Percentiles rank a stretch among this genome's conserved stretches.
phyloP scores from a whole-genome alignment of 768 basidiomycete genomes.

The Kwoniella mangroviensis region DNA sequence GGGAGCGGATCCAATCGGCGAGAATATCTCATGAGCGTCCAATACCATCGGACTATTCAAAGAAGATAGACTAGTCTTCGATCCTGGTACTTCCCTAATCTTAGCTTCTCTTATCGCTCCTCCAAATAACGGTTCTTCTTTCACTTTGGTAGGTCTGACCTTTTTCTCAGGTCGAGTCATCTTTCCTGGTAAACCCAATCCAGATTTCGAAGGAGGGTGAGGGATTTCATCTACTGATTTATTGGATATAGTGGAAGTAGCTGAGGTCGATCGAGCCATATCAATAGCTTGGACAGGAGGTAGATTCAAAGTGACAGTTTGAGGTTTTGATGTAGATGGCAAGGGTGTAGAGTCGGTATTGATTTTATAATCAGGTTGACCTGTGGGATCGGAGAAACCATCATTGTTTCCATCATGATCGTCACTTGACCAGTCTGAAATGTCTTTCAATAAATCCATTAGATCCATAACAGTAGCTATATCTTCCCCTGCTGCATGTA shows the following conservation, averaged over 20 bases:
- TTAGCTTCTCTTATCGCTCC: constrained; percentile 24
- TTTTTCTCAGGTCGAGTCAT: constrained; percentile 17
- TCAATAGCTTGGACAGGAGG: constrained; percentile 8
- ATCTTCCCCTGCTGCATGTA: constrained; percentile 42
- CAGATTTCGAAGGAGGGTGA: too few species aligned
- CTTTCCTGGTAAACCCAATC: constrained; percentile 31
- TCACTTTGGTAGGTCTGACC: background rate
- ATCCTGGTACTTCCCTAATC: constrained; percentile 34
- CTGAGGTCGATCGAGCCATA: constrained; percentile 11
- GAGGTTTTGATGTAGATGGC: background rate
- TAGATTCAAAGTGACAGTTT: background rate
- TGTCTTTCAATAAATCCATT: constrained; percentile 47
- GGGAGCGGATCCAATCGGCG: background rate
- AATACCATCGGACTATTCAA: constrained; percentile 31
- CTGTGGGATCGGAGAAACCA: constrained; percentile 19
- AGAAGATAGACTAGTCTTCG: constrained; percentile 22
- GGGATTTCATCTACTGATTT: background rate
- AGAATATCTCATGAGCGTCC: constrained; percentile 36
- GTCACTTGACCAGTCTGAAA: constrained; percentile 40
- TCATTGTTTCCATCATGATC: constrained; percentile 27
- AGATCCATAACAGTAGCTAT: constrained; percentile 51
- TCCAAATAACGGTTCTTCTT: constrained; percentile 10
- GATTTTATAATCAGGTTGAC: constrained; percentile 18
- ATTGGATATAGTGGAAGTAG: constrained; percentile 10
- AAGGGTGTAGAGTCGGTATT: background rate